Evolutionary conservation across 208 protist species (phyloP), one percentile per base, ranked within the genome.

Genomic region (Herpetomonas samuelpessoai): DNA sequence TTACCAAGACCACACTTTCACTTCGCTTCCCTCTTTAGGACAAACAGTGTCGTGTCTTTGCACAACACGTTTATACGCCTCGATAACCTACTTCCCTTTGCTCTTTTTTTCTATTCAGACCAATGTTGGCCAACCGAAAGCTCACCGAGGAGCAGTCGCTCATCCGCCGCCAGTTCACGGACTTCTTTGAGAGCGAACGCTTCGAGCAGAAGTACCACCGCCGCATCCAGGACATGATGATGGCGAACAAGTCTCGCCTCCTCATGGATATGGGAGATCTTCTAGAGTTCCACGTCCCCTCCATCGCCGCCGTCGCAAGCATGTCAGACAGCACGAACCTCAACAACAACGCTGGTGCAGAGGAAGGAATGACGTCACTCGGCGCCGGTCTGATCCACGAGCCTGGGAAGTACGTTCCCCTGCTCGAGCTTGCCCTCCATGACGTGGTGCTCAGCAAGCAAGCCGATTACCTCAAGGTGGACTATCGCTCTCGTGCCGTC

Each of bases 221-320:
- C 19, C 74, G 75, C 29, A 76, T 98, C 3, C 75, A 91, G 27
- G 51, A 79, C 0, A 96, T 98, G 86, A 94, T 98, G 39, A 29
- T 77, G 22, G 78, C 73, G 21, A 62, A 81, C n/a, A 79, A 88
- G 57, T 73, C 65, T 2, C 77, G 96, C 0, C 80, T 98, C 14
- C 62, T 98, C 3, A 65, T 98, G 24, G 88, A 97, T 71, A 83
- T 98, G 54, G 81, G 91, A 26, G 96, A 98, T 57, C 68, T 98
- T 1, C 83, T 96, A 1, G 83, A 88, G 54, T 97, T 88, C 65
- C 39, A 85, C 46, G 67, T 81, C 4, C 39, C 35, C 35, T 14
- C 35, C 35, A 14, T 41, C 35, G 14, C 35, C 35, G 14, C 35
- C 35, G 9, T 41, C 9, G 14, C 35, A 14, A 41, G 54, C 29